Evolutionary conservation across 345 rosid genomes (phyloP), one percentile per base, ranked within the genome.

Genomic region (Lumnitzera littorea): DNA sequence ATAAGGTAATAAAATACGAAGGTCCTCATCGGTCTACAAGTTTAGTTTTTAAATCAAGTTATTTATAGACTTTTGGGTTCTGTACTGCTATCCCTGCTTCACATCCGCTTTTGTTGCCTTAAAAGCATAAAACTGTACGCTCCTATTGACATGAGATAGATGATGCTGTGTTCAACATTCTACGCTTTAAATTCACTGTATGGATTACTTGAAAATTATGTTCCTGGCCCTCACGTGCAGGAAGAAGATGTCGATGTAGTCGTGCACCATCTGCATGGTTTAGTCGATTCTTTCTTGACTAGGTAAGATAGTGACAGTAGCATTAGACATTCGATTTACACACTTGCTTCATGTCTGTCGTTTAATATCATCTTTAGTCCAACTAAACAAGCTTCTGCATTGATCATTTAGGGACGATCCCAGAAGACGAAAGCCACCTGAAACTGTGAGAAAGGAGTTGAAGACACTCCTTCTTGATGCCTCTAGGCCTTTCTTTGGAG

Each of bases 191-290:
- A 9, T 9, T 36, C 7, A 36, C 43, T 36, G 7, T 7, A 1
- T 36, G 43, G 43, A 9, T 36, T 36, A 9, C 7, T 36, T 7
- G 1, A 36, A 5, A 36, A 4, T 36, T 36, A 36, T 7, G 1
- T 29, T 29, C 43, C 1, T 36, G 43, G 43, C 43, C 46, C 17
- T 59, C 31, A 29, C 55, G 41, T 52, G 11, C 67, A 87, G 97
- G 97, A 87, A 57, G 91, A 90, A 70, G 87, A 94, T 78, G 91
- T 84, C 52, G 82, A 77, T 46, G 70, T 88, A 20, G 61, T 94
- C 60, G 65, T 74, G 53, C 89, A 87, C 69, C 97, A 94, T 77
- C 65, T 90, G 50, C 73, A 67, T 29, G 97, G 97, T 14, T 75
- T 78, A 50, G 69, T 90, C 51, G 89, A 86, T 36, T 83, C 95